Evolutionary conservation across 2,329 filamentous ascomycete species (phyloP).

Genomic region (Bipolaris victoriae): DNA sequence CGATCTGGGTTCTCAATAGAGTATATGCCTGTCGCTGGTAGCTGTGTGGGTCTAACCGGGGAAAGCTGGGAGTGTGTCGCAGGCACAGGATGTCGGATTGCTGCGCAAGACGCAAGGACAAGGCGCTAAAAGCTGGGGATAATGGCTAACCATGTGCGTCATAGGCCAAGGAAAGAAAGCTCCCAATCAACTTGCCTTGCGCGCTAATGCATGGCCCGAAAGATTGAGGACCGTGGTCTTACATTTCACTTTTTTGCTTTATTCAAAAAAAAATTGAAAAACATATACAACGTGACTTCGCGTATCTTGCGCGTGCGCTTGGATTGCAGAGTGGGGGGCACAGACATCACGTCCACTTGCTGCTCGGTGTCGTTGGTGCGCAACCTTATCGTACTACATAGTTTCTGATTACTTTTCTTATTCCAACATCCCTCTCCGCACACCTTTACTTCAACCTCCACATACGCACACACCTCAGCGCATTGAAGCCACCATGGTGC

Average conservation of each 20-base stretch:
- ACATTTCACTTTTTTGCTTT: background rate
- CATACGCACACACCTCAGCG: background rate
- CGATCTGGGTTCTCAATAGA: slow-evolving; percentile 15
- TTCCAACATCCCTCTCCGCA: background rate
- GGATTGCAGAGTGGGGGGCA: background rate
- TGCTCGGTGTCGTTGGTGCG: background rate
- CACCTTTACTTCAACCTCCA: background rate
- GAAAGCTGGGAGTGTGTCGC: background rate
- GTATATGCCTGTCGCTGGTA: slow-evolving; percentile 5
- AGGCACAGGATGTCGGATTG: background rate
- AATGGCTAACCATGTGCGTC: slow-evolving; percentile 33
- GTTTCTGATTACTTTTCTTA: background rate
- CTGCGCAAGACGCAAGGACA: slow-evolving; percentile 5
- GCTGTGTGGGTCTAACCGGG: slow-evolving; percentile 1
- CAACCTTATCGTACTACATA: too few relatives aligned
- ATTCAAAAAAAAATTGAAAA: background rate
- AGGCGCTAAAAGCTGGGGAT: slow-evolving; percentile 32
- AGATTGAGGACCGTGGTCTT: too few relatives aligned
- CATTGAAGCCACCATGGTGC: slow-evolving; percentile 71
- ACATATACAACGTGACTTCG: background rate
- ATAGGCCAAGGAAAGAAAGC: slow-evolving; percentile 24
- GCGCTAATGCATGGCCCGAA: slow-evolving; percentile 16
- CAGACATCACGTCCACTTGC: background rate
- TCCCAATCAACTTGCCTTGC: background rate
- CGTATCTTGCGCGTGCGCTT: background rate